Percentiles rank a stretch among this genome's conserved stretches.
These are phyloP conservation scores for Alternaria incomplexa DNA, from an alignment of 2,329 filamentous ascomycete genomes.

Conservation along the genomic window DNA sequence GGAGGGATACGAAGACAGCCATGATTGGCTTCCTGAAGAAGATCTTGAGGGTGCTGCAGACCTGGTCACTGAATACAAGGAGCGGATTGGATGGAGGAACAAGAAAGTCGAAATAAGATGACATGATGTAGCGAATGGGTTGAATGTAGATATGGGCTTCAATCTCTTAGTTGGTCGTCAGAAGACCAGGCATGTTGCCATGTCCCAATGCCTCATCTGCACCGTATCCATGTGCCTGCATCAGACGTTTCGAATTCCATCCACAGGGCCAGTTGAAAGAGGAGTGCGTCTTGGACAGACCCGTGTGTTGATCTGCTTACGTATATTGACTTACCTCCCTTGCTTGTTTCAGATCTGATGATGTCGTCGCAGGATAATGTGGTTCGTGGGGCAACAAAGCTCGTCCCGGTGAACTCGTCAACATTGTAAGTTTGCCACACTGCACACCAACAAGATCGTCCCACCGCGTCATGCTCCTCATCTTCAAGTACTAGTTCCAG, in stretches of 20 bases:
- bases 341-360: not conserved
- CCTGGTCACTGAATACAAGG: slow-evolving; percentile 34
- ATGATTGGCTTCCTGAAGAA: slow-evolving; percentile 40
- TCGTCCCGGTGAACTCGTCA: not conserved
- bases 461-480: not conserved
- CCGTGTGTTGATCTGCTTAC: not conserved
- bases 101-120: not conserved
- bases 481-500: not conserved
- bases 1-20: slow-evolving; percentile 38
- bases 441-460: not conserved
- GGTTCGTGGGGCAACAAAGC: not conserved
- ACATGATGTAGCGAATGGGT: not conserved
- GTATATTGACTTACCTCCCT: not conserved
- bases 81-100: slow-evolving; percentile 13
- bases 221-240: not conserved
- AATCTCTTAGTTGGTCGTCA: not conserved
- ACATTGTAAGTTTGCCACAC: not conserved
- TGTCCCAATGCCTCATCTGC: not conserved
- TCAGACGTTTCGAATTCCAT: not conserved
- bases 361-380: not conserved
- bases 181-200: not conserved
- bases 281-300: not conserved
- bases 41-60: slow-evolving; percentile 36
- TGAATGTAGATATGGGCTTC: not conserved
- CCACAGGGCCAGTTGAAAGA: not conserved